Conservation (phyloP, 352 stramenopile genomes). For the Phytophthora agathidicida region DNA sequence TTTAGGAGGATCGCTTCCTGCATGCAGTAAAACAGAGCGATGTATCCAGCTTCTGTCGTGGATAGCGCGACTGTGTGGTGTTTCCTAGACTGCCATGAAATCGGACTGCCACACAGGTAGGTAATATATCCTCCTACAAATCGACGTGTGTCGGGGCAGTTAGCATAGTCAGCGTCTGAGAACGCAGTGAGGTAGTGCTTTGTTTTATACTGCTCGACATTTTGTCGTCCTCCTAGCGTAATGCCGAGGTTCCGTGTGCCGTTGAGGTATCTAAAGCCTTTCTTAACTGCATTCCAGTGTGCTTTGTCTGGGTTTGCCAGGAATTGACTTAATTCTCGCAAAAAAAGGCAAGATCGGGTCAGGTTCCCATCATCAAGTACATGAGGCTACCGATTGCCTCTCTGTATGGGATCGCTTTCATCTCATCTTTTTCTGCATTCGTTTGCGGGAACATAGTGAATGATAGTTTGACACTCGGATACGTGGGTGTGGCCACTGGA, state of each 20-base stretch:
- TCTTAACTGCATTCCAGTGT: neutral
- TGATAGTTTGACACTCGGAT: neutral
- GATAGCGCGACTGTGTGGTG: conserved; percentile 30
- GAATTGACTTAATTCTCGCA: neutral
- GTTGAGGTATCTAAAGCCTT: neutral
- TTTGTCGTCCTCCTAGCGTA: conserved; percentile 8
- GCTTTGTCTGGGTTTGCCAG: neutral
- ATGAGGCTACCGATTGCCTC: neutral
- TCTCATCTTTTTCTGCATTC: neutral
- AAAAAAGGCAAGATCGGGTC: neutral
- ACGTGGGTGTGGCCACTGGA: neutral
- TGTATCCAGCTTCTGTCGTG: too few relatives aligned
- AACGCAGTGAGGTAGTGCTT: conserved; percentile 7
- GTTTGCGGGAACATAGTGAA: neutral
- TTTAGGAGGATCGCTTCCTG: conserved; percentile 6
- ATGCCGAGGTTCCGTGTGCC: conserved; percentile 21
- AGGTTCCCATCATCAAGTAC: conserved; percentile 2
- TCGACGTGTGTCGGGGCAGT: conserved; percentile 26
- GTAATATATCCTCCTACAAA: too few relatives aligned
- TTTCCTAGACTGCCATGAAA: conserved; percentile 27
- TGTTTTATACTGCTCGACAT: neutral
- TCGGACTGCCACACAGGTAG: conserved; percentile 17
- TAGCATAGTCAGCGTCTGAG: conserved; percentile 25
- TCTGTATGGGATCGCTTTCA: too few relatives aligned
- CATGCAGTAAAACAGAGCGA: too few relatives aligned